phyloP scores from a whole-genome alignment of 164 flowering plant species.

The Paratinospora sagittata region DNA sequence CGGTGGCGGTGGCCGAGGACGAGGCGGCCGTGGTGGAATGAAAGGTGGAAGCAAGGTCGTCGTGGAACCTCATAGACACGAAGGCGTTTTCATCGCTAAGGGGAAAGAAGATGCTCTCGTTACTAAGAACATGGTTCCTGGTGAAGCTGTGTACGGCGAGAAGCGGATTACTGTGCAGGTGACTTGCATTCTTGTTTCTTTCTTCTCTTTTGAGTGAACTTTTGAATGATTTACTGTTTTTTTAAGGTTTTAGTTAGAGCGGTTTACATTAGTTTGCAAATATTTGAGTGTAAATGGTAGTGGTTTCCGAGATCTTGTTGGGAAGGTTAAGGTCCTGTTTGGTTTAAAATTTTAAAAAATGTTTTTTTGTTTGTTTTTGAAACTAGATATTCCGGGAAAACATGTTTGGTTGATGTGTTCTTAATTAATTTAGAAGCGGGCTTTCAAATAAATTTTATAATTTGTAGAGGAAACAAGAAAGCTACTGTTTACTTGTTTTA shows the following conservation, averaged over 20 bases:
- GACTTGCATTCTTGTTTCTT: background rate
- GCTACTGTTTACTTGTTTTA: too few relatives aligned
- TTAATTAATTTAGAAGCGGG: too few relatives aligned
- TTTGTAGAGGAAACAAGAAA: too few relatives aligned
- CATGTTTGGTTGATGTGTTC: too few relatives aligned
- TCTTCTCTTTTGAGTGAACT: background rate
- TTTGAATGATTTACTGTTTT: background rate
- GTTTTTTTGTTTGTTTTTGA: too few relatives aligned
- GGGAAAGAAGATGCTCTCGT: slow-evolving; percentile 94
- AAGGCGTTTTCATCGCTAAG: slow-evolving; percentile 84
- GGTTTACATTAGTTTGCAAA: background rate
- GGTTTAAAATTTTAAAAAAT: too few relatives aligned
- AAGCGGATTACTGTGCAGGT: slow-evolving; percentile 90
- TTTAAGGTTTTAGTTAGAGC: background rate
- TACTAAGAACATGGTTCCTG: slow-evolving; percentile 81
- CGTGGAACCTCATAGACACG: slow-evolving; percentile 84
- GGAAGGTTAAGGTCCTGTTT: too few relatives aligned
- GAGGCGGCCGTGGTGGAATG: slow-evolving; percentile 69
- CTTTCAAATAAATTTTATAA: too few relatives aligned
- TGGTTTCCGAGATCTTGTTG: too few relatives aligned
- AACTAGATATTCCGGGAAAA: too few relatives aligned
- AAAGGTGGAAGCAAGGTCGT: slow-evolving; percentile 81
- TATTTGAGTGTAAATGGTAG: background rate
- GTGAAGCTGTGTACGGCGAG: slow-evolving; percentile 93
- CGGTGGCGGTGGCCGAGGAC: slow-evolving; percentile 44